These are phyloP conservation scores for Phytophthora crassamura DNA, from an alignment of 352 stramenopile species.

Conservation along the genomic window DNA sequence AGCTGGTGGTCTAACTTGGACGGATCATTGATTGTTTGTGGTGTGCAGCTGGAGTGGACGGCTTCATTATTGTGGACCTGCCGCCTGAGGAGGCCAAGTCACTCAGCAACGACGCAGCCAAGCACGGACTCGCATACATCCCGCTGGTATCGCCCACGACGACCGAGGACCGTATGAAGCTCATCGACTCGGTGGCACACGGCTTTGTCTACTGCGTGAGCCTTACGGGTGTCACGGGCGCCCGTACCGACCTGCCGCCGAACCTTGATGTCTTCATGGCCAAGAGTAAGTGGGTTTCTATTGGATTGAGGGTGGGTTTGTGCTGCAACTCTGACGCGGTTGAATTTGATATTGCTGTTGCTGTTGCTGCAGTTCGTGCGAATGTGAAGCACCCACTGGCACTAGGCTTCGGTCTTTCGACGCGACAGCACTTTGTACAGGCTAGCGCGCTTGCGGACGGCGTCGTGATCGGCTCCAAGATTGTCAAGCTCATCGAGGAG, in stretches of 20 bases:
- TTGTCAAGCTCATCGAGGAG: slow-evolving; percentile 88
- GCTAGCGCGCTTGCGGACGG: slow-evolving; percentile 93
- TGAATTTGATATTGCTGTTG: slow-evolving; percentile 5
- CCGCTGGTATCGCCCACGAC: slow-evolving; percentile 97
- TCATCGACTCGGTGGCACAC: slow-evolving; percentile 74
- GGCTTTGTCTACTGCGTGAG: slow-evolving; percentile 92
- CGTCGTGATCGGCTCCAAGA: slow-evolving; percentile 90
- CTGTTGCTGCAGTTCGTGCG: slow-evolving; percentile 61
- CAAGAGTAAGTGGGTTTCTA: slow-evolving; percentile 61
- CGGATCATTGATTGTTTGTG: slow-evolving; percentile 1
- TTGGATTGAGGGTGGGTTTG: not conserved
- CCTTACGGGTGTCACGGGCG: slow-evolving; percentile 94
- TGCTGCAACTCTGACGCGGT: not conserved
- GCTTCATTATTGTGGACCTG: slow-evolving; percentile 99
- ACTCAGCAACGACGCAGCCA: slow-evolving; percentile 91
- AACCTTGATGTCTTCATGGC: slow-evolving; percentile 95
- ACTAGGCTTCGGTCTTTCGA: slow-evolving; percentile 98
- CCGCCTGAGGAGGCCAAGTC: slow-evolving; percentile 94
- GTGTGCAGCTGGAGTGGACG: slow-evolving; percentile 89
- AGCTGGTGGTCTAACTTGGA: slow-evolving; percentile 1
- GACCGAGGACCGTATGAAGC: slow-evolving; percentile 93
- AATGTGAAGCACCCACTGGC: slow-evolving; percentile 92
- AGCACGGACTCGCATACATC: slow-evolving; percentile 95
- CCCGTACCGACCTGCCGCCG: slow-evolving; percentile 86
- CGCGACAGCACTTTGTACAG: slow-evolving; percentile 90